Base-by-base conservation (phyloP, 2,329 filamentous ascomycete genomes). In the Tolypocladium capitatum region DNA sequence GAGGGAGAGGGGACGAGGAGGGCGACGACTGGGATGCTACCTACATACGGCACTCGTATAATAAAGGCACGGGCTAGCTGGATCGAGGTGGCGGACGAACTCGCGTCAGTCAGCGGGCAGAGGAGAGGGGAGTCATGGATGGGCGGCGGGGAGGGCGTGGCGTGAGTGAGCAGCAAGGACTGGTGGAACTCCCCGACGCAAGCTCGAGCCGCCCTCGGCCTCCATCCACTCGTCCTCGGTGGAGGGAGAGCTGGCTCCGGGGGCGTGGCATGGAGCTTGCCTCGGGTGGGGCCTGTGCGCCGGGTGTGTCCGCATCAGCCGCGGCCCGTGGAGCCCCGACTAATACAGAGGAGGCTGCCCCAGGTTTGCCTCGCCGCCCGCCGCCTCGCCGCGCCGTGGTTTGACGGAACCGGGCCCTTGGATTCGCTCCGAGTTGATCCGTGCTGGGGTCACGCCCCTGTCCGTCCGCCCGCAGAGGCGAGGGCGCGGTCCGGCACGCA, bases 1-100 rank as follows among this genome's bases (percentile, higher is more conserved):
- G 30, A 43, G 46, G 40, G n/a, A n/a, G n/a, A 16, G 36, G 33
- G 16, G 46, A n/a, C n/a, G n/a, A 35, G 32, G 28, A 16, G 30
- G 34, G 27, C 9, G 31, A 27, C 46, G 38, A n/a, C 24, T 8
- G 38, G 38, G 38, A 28, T 18, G 38, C 28, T 10, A 9, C 28
- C 2, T 30, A 30, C 28, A 4, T 31, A 13, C 33, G n/a, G n/a
- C n/a, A n/a, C n/a, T n/a, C n/a, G n/a, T n/a, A n/a, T n/a, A n/a
- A n/a, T n/a, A n/a, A n/a, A n/a, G 8, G 11, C 45, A 18, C 45
- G 36, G 30, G 45, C 45, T 46, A 46, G 36, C 45, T 46, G 36
- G 20, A 42, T 46, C 36, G 36, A 46, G 45, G 28, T 21, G 27
- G 34, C 16, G 28, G 21, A 42, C 38, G 38, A 41, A 41, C 24